These are phyloP conservation scores for Sarcodon sp. DNA, from an alignment of 768 basidiomycete species.

Conservation along the genomic window DNA sequence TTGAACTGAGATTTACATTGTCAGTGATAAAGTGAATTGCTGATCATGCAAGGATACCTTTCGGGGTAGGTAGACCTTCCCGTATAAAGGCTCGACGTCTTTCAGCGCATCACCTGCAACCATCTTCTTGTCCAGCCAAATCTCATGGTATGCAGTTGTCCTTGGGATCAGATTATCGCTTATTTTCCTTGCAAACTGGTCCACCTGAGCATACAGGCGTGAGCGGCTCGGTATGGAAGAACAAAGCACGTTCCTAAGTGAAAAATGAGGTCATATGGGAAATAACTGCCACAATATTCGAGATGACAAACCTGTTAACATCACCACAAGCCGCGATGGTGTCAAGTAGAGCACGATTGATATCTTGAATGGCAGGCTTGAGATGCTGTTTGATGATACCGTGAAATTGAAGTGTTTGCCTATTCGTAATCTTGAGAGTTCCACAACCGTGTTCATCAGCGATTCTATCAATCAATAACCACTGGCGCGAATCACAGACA, in stretches of 20 bases:
- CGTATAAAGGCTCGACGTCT: slow-evolving; percentile 95
- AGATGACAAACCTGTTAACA: slow-evolving; percentile 64
- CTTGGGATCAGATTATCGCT: slow-evolving; percentile 81
- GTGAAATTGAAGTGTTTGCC: slow-evolving; percentile 99
- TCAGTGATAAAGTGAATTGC: neutral
- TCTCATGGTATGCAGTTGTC: slow-evolving; percentile 94
- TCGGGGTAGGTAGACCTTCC: slow-evolving; percentile 91
- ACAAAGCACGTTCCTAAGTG: slow-evolving; percentile 72
- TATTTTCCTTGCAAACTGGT: slow-evolving; percentile 70
- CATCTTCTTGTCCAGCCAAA: slow-evolving; percentile 97
- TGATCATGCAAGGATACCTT: slow-evolving; percentile 39
- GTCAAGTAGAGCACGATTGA: slow-evolving; percentile 83
- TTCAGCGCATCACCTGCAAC: slow-evolving; percentile 90
- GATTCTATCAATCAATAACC: slow-evolving; percentile 93
- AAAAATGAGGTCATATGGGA: neutral
- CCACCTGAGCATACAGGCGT: slow-evolving; percentile 74
- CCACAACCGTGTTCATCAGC: slow-evolving; percentile 90
- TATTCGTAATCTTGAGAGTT: slow-evolving; percentile 94
- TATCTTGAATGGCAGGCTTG: slow-evolving; percentile 93
- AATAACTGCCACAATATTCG: neutral
- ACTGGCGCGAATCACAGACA: slow-evolving; percentile 84
- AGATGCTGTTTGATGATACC: slow-evolving; percentile 96
- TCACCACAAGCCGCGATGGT: slow-evolving; percentile 98
- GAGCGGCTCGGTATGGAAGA: slow-evolving; percentile 86
- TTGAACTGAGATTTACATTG: slow-evolving; percentile 57